phyloP scores from a whole-genome alignment of 1,139 yeast genomes.

The Blastobotrys apis region DNA sequence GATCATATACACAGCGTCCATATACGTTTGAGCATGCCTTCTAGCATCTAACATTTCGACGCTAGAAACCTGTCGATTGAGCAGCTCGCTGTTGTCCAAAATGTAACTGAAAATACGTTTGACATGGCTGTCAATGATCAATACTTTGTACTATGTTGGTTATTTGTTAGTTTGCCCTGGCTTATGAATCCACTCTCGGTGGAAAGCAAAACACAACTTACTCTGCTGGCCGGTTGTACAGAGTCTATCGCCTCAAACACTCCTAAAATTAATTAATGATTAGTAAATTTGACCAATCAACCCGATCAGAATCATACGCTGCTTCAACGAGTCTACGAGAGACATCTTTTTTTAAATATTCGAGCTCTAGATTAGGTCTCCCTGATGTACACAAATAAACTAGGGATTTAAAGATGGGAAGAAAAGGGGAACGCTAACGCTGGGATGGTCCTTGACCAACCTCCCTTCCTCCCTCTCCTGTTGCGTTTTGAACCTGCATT shows the following conservation, averaged over 20 bases:
- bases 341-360: conserved; percentile 16
- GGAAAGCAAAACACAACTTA: conserved; percentile 15
- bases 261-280: conserved; percentile 18
- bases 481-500: too few species aligned
- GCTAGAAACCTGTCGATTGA: conserved; percentile 40
- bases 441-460: too few species aligned
- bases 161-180: neutral
- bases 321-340: conserved; percentile 22
- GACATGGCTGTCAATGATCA: conserved; percentile 40
- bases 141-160: conserved; percentile 36
- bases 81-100: conserved; percentile 37
- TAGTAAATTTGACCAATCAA: neutral
- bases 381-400: too few species aligned
- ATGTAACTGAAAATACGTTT: conserved; percentile 36
- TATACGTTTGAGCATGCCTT: conserved; percentile 46
- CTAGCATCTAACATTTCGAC: conserved; percentile 52
- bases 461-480: too few species aligned
- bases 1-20: conserved; percentile 58
- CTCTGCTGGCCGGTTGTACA: conserved; percentile 33
- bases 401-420: too few species aligned
- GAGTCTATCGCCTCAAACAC: conserved; percentile 33
- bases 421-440: too few species aligned
- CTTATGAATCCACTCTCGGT: neutral
- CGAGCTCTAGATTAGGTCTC: too few species aligned
- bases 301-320: conserved; percentile 19